phyloP scores from a whole-genome alignment of 2,329 filamentous ascomycete genomes.

The Aspergillus amoenus region DNA sequence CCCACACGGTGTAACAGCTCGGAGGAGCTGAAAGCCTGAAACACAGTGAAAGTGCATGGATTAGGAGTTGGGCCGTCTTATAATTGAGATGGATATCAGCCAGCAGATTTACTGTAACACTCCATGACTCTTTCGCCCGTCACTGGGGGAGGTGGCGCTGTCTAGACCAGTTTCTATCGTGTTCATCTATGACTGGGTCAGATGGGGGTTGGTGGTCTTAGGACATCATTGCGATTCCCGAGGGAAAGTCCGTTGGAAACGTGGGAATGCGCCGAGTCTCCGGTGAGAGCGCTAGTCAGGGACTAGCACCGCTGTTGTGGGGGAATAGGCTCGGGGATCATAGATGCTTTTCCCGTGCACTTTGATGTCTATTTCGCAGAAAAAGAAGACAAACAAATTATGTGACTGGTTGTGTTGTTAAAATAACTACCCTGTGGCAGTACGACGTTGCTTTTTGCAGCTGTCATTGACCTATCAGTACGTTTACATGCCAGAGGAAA shows the following conservation, averaged over 20 bases:
- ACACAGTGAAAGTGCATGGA: neutral
- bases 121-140: neutral
- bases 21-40: neutral
- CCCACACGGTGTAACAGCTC: neutral
- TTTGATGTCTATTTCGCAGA: too few relatives aligned
- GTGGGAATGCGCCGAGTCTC: neutral
- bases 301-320: neutral
- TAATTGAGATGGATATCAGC: neutral
- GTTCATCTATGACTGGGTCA: conserved; percentile 9
- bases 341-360: too few relatives aligned
- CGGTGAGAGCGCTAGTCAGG: neutral
- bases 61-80: neutral
- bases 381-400: too few relatives aligned
- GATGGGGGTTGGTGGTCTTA: neutral
- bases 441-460: too few relatives aligned
- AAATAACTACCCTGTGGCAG: too few relatives aligned
- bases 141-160: neutral
- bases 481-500: too few relatives aligned
- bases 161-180: conserved; percentile 7
- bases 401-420: too few relatives aligned
- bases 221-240: neutral
- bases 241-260: neutral
- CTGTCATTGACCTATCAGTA: too few relatives aligned
- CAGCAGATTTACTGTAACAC: neutral
- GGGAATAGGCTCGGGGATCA: too few relatives aligned